A percentile compares a stretch with the other conserved stretches of the same genome.
These are phyloP conservation scores for Termitomyces eurrhizus DNA, from an alignment of 768 basidiomycete species.

Conservation along the genomic window DNA sequence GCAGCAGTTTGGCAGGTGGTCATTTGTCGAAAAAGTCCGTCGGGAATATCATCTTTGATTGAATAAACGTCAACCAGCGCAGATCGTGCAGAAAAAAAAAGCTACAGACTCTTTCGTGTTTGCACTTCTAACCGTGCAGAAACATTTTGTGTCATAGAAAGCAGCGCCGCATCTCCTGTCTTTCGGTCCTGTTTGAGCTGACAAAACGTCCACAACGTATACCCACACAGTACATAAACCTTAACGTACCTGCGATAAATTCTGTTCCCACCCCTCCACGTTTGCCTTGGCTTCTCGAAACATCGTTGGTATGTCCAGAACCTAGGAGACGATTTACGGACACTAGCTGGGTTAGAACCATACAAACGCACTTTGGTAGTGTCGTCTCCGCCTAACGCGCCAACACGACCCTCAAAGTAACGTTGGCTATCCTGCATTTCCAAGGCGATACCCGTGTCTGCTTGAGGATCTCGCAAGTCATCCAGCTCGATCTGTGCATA, in stretches of 20 bases:
- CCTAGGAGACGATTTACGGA: conserved; percentile 20
- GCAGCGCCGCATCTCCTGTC: conserved; percentile 62
- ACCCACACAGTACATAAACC: not conserved
- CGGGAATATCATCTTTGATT: conserved; percentile 75
- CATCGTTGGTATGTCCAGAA: conserved; percentile 43
- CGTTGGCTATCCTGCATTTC: conserved; percentile 86
- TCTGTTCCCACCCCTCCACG: conserved; percentile 52
- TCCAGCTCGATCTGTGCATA: conserved; percentile 72
- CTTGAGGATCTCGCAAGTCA: conserved; percentile 72
- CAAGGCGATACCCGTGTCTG: conserved; percentile 66
- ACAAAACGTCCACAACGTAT: not conserved
- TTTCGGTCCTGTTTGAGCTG: conserved; percentile 70
- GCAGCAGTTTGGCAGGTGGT: conserved; percentile 88
- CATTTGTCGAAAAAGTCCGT: conserved; percentile 76
- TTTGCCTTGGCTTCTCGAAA: conserved; percentile 44
- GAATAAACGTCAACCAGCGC: conserved; percentile 5
- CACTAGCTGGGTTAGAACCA: no score
- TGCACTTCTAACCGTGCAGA: conserved; percentile 65
- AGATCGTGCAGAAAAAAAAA: not conserved
- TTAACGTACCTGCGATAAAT: conserved; percentile 50
- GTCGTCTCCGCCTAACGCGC: conserved; percentile 24
- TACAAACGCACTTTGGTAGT: conserved; percentile 22
- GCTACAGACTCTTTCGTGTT: conserved; percentile 55
- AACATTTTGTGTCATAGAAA: conserved; percentile 78
- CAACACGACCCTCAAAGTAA: conserved; percentile 67